phyloP scores from a whole-genome alignment of 176 grass and related monocot genomes.

The Juncus inflexus region DNA sequence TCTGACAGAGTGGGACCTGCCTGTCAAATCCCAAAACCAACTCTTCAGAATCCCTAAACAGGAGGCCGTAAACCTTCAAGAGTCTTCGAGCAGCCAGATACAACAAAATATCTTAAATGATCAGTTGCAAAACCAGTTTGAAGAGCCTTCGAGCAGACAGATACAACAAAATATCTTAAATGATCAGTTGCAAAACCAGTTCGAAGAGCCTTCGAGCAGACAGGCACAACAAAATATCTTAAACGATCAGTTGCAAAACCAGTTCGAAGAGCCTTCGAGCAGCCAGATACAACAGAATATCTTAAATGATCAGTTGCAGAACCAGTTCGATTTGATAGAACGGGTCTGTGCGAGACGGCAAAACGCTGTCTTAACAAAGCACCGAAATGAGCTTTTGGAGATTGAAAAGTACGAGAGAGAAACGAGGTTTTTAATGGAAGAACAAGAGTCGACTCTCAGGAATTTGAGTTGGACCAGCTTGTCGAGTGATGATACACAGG shows the following conservation, averaged over 20 bases:
- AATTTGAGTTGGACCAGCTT: slow-evolving; percentile 29
- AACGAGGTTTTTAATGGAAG: slow-evolving; percentile 33
- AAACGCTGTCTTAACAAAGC: slow-evolving; percentile 52
- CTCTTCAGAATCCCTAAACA: slow-evolving; percentile 19
- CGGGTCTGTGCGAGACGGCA: slow-evolving; percentile 48
- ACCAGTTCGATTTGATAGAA: slow-evolving; percentile 56
- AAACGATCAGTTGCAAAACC: too few species aligned
- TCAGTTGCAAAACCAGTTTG: neutral
- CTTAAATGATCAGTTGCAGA: slow-evolving; percentile 4
- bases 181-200: neutral
- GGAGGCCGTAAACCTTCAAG: slow-evolving; percentile 25
- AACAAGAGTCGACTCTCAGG: slow-evolving; percentile 40
- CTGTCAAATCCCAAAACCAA: slow-evolving; percentile 21
- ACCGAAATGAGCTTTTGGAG: slow-evolving; percentile 36
- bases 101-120: too few species aligned
- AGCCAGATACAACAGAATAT: too few species aligned
- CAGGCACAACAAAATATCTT: neutral
- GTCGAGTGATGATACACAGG: slow-evolving; percentile 15
- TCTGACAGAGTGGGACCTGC: neutral
- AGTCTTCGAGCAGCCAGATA: slow-evolving; percentile 20
- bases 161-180: too few species aligned
- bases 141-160: too few species aligned
- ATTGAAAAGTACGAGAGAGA: slow-evolving; percentile 44
- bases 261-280: too few species aligned
- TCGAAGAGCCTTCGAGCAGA: neutral